Evolutionary conservation across 2,329 filamentous ascomycete species (phyloP), one percentile per base, ranked within the genome.

Genomic region (Venturia pyrina): DNA sequence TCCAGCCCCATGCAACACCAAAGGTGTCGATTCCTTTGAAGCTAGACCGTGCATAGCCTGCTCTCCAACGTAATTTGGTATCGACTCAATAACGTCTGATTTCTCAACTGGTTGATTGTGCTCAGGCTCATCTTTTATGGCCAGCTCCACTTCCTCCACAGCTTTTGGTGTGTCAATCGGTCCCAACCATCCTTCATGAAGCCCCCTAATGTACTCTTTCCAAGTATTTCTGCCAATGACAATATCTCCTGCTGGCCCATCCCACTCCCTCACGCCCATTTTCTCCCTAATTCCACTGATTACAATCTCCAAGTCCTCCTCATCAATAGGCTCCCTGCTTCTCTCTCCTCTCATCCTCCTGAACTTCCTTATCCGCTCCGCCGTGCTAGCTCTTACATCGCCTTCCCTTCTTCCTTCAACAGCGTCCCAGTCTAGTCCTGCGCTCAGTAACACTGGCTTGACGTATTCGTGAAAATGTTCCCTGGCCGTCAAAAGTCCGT

Each of bases 381-480:
- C 93, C 60, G 96, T 83, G 17, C 89, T 90, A 64, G 90, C 92
- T 68, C 95, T 83, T 57, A 99, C 86, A 73, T 99, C 93, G n/a
- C 95, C 95, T 79, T 97, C 90, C 74, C 89, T 88, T 64, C 93
- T 83, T 5, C 93, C 95, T 78, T 98, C 93, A 6, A 98, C 85
- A 66, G 97, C 96, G 72, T 97, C 93, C 87, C 96, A 98, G 75
- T 99, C 95, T 73, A 98, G 79, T 0, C 93, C 93, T 1, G 91
- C 93, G 2, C 91, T 89, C 4, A 95, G 90, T 48, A 99, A 79
- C 34, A 99, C 85, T 1, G 95, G 95, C 81, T 98, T 98, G 56
- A 97, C 85, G 74, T 97, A 99, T 75, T 96, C 91, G 72, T 92
- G 88, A 77, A 96, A 99, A 78, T 98, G 93, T 70, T 98, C 92